Base-by-base conservation (phyloP, 805 yeast species). In the Kregervanrija delftensis region DNA sequence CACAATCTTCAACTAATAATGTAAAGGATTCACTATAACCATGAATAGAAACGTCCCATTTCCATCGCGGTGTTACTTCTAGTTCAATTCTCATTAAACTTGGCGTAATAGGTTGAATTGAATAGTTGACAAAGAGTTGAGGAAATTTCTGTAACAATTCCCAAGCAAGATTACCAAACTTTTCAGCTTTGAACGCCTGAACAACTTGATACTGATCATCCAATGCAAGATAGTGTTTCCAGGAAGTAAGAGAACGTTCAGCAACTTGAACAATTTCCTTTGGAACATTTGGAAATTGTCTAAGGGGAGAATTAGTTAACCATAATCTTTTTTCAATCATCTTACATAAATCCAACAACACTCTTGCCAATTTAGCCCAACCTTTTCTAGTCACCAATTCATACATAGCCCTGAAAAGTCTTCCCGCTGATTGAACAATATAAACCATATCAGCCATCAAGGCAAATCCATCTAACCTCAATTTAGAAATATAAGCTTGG, bases 401-500 rank as follows among this genome's bases (percentile, higher is more conserved):
- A 59, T 76, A 80, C 50, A 95, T 74, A 0, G 98, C 97, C 46
- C 97, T 68, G 45, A 90, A 69, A 34, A 93, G 63, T 58, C 99
- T 74, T 3, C 95, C 91, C 1, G 96, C 97, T 35, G 95, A 87
- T 62, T 93, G 98, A 0, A 93, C 85, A 35, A 93, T 79, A 59
- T 86, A 93, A 3, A 87, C 73, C 96, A 90, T 88, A 67, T 93
- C 99, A 0, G 96, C 80, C 74, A 84, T 79, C 48, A 95, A 65
- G 0, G 97, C 96, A 66, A 87, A 86, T 0, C 98, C 98, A 1
- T 85, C 93, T 13, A 93, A 67, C 9, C 71, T 67, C 17, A 90
- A 66, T 33, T 81, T 65, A 1, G 96, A 85, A n/a, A 93, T 86
- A 55, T 86, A 88, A 0, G 96, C 77, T 58, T 93, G 99, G 11